A percentile compares a stretch with the other conserved stretches of the same genome.
Evolutionary conservation across 2,329 filamentous ascomycete species (phyloP).

Genomic region (Gaeumannomyces sp.): DNA sequence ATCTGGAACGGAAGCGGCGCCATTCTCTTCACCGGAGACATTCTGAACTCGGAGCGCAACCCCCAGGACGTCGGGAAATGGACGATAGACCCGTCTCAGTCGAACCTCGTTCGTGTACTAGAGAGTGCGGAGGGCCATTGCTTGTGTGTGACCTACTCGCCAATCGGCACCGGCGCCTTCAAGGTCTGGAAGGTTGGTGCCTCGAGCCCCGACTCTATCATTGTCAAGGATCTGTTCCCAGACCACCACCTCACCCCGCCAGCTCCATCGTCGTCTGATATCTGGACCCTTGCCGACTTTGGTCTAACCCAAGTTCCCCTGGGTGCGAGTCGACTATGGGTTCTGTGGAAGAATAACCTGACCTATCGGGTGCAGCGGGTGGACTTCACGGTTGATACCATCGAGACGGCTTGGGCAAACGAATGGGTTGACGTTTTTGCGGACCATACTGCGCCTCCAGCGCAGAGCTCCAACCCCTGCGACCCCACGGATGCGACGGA

Average conservation of each 20-base stretch:
- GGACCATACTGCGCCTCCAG: constrained; percentile 48
- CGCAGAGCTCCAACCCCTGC: constrained; percentile 53
- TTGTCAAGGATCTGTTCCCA: constrained; percentile 67
- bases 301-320: constrained; percentile 48
- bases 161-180: constrained; percentile 81
- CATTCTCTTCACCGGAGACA: constrained; percentile 68
- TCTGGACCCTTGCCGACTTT: constrained; percentile 79
- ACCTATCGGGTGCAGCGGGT: constrained; percentile 69
- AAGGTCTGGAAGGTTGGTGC: constrained; percentile 82
- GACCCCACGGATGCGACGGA: constrained; percentile 68
- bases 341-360: constrained; percentile 79
- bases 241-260: constrained; percentile 57
- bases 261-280: constrained; percentile 62
- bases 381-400: constrained; percentile 62
- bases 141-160: constrained; percentile 75
- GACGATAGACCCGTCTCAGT: constrained; percentile 71
- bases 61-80: constrained; percentile 66
- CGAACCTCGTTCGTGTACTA: constrained; percentile 68
- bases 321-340: constrained; percentile 44
- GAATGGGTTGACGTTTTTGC: constrained; percentile 66
- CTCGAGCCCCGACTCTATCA: constrained; percentile 55
- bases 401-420: constrained; percentile 55
- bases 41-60: constrained; percentile 62
- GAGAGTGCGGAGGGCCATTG: constrained; percentile 47
- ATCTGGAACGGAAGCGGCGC: constrained; percentile 86